Conservation (phyloP, 306 rosid genomes). For the Albizia julibrissin region DNA sequence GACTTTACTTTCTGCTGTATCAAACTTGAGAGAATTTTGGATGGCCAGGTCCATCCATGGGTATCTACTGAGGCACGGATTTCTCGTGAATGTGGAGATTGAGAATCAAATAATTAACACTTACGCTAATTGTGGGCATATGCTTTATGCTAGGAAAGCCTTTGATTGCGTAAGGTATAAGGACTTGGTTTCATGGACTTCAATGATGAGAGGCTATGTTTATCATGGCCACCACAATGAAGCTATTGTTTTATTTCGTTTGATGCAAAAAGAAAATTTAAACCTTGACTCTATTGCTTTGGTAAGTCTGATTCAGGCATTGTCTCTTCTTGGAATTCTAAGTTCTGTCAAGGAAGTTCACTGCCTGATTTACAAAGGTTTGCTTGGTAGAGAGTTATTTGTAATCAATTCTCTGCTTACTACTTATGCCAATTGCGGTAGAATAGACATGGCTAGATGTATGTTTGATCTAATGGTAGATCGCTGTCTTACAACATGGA, state of each 20-base stretch:
- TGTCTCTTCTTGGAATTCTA: constrained; percentile 47
- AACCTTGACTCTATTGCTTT: constrained; percentile 38
- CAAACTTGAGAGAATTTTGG: constrained; percentile 38
- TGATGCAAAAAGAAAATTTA: constrained; percentile 41
- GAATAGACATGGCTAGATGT: constrained; percentile 38
- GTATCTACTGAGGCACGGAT: constrained; percentile 36
- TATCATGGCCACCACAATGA: constrained; percentile 37
- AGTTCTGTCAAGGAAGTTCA: constrained; percentile 50
- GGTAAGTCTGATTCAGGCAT: constrained; percentile 50
- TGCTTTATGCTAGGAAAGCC: constrained; percentile 37
- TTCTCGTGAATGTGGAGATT: constrained; percentile 38
- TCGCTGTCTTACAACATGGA: constrained; percentile 54
- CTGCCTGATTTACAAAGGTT: constrained; percentile 41
- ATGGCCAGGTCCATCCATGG: constrained; percentile 48
- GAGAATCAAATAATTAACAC: constrained; percentile 46
- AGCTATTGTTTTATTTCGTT: constrained; percentile 49
- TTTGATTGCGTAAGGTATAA: constrained; percentile 34
- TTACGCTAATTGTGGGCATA: constrained; percentile 43
- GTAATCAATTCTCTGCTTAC: constrained; percentile 50
- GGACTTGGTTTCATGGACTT: constrained; percentile 61
- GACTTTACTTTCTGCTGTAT: constrained; percentile 49
- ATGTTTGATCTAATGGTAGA: constrained; percentile 45
- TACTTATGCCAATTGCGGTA: constrained; percentile 53
- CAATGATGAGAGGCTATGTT: constrained; percentile 53
- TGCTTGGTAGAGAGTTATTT: constrained; percentile 38